Conservation (phyloP, 1,139 yeast species). For the Zygosaccharomyces sapae region DNA sequence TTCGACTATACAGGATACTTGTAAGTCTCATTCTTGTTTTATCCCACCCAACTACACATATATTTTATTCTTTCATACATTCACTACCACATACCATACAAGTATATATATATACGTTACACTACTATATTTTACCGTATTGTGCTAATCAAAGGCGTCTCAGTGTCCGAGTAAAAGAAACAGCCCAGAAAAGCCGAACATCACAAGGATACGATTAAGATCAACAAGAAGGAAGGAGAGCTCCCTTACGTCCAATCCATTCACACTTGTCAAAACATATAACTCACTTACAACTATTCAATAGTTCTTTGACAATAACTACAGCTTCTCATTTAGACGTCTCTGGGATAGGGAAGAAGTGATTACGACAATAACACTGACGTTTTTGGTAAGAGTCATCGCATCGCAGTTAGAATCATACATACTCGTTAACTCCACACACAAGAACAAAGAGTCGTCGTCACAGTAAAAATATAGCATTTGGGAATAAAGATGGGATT, state of each 20-base stretch:
- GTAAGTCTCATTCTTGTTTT: not conserved
- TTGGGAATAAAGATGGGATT: conserved; percentile 37
- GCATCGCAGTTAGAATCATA: not conserved
- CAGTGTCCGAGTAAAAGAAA: conserved; percentile 6
- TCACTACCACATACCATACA: not conserved
- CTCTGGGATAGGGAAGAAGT: too few species aligned
- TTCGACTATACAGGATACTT: not conserved
- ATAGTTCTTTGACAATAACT: too few species aligned
- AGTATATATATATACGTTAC: not conserved
- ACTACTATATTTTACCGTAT: not conserved
- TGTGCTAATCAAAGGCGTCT: not conserved
- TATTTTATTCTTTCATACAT: too few species aligned
- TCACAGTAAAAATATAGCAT: conserved; percentile 2
- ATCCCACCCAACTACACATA: not conserved
- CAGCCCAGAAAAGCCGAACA: conserved; percentile 5
- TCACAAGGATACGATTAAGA: conserved; percentile 3
- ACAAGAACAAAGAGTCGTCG: not conserved
- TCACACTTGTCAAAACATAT: not conserved
- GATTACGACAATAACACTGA: not conserved
- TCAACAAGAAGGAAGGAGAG: conserved; percentile 4
- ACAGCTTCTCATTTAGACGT: too few species aligned
- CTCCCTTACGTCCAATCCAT: conserved; percentile 4
- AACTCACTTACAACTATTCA: too few species aligned
- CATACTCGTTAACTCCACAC: not conserved
- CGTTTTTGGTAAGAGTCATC: not conserved